Evolutionary conservation across 163 green algal genomes (phyloP).

Genomic region (Coccomyxa subellipsoidea): DNA sequence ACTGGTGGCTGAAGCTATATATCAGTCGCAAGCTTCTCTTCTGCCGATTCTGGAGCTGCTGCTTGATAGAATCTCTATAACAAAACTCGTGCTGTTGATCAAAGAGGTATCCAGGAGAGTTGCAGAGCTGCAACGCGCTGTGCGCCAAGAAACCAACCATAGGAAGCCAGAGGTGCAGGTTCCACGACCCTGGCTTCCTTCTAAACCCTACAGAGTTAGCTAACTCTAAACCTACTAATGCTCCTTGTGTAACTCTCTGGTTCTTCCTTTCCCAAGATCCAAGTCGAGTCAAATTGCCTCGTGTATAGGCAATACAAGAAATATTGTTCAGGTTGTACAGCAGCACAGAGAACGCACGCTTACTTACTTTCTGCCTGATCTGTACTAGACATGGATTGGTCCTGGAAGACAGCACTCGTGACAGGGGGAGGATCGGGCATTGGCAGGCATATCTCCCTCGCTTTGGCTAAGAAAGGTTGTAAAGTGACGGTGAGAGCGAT

Average conservation of each 20-base stretch:
- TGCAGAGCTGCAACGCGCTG: background rate
- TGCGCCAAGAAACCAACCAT: background rate
- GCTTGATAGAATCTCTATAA: background rate
- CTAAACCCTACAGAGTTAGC: no score
- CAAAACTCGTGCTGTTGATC: background rate
- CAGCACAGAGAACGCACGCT: no score
- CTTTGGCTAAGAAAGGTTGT: background rate
- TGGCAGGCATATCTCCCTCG: background rate
- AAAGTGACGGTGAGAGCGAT: background rate
- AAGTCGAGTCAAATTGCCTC: no score
- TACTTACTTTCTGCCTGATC: no score
- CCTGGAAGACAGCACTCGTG: background rate
- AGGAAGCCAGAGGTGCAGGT: background rate
- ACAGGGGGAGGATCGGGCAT: conserved; percentile 3
- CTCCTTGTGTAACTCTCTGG: no score
- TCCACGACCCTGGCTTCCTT: background rate
- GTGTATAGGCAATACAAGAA: no score
- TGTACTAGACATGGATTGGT: background rate
- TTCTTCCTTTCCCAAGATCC: no score
- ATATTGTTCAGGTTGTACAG: no score
- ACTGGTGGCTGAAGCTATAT: background rate
- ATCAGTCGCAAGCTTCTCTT: background rate
- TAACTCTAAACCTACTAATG: no score
- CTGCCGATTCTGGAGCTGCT: background rate
- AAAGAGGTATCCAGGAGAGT: background rate